Evolutionary conservation across 305 asterid species (phyloP).

Genomic region (Rubia tinctorum): DNA sequence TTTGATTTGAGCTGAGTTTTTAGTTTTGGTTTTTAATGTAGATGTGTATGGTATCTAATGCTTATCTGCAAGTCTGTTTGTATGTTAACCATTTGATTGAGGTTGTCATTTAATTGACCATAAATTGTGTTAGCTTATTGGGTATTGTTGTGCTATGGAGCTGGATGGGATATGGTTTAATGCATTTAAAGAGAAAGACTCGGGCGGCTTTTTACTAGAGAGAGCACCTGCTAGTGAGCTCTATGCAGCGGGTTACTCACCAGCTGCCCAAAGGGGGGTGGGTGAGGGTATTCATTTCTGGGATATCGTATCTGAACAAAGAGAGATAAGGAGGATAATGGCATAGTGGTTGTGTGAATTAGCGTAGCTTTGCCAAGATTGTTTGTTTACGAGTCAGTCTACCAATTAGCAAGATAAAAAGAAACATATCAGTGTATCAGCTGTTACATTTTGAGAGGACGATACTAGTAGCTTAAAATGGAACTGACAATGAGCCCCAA

Average conservation of each 20-base stretch:
- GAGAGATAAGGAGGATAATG: neutral
- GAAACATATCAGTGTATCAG: conserved; percentile 1
- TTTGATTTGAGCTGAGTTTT: conserved; percentile 9
- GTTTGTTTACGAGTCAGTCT: neutral
- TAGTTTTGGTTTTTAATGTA: neutral
- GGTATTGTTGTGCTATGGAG: neutral
- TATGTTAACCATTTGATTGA: neutral
- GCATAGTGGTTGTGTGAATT: neutral
- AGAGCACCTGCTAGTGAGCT: neutral
- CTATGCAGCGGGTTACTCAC: too few relatives aligned
- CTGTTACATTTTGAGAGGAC: neutral
- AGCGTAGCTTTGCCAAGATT: neutral
- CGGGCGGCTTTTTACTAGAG: neutral
- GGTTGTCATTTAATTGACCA: neutral
- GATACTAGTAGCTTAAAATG: neutral
- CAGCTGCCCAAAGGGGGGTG: neutral
- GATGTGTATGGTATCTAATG: neutral
- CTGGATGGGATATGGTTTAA: neutral
- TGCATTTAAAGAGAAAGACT: neutral
- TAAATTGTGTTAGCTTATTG: neutral
- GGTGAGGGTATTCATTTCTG: neutral
- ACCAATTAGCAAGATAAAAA: neutral
- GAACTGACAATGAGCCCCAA: neutral
- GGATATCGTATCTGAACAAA: neutral
- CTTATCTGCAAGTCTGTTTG: neutral